Evolutionary conservation across 192 early-diverging fungal genomes (phyloP), one percentile per base, ranked within the genome.

Genomic region (Polychytrium aggregatum): DNA sequence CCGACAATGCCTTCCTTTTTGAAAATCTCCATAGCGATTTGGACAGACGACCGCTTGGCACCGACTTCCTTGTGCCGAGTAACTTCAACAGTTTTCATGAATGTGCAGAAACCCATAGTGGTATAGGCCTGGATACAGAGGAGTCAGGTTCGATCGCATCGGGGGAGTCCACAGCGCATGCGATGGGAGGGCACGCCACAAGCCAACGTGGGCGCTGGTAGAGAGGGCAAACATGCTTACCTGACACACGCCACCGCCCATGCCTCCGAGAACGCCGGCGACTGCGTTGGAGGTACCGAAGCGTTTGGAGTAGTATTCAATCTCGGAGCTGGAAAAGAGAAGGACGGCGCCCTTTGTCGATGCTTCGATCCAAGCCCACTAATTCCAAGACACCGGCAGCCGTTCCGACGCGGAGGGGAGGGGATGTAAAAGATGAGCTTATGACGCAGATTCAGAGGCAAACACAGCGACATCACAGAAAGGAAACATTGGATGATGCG

Each of bases 81-180:
- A 28, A 98, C 92, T 55, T 98, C 95, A 34, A 73, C 74, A 2
- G 94, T 96, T 75, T 66, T 74, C 94, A 97, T 95, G 67, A 95
- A 95, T 0, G 94, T 98, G 65, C 92, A 96, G 70, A 96, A 96
- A n/a, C 95, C 95, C 95, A 98, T 98, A 20, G 95, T 98, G 37
- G 91, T 83, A 72, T 96, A 98, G 0, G 92, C 90, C 53, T 67
- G 42, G 14, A 30, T 21, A 33, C 20, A 4, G 29, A 34, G 34
- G 4, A 8, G 22, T 41, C 41, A 18, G 14, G 5, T 8, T 33
- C 31, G 1, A 26, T 7, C 47, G 47, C 22, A 10, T 37, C 26
- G 20, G 29, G 10, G 7, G 31, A 33, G 6, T 9, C 10, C 18
- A 8, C 14, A 37, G 18, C 22, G 13, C 14, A 35, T 35, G 13